Evolutionary conservation across 192 early-diverging fungal genomes (phyloP), one percentile per base, ranked within the genome.

Genomic region (Helicostylum pulchrum): DNA sequence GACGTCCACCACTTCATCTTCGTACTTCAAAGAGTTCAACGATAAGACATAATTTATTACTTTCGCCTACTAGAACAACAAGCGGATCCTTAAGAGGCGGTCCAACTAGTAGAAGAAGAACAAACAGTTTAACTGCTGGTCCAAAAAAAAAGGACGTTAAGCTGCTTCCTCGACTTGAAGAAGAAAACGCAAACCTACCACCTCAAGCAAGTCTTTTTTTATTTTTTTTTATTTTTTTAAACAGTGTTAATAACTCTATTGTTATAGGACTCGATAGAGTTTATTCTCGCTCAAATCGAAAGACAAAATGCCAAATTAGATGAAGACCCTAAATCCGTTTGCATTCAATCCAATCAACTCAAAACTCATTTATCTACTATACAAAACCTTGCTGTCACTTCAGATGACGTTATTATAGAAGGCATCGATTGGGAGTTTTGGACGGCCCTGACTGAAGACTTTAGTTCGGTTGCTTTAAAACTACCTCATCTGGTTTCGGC

Each of bases 381-480:
- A 17, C 83, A 83, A 51, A 66, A 63, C 6, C 64, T 83, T 11
- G 76, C 48, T 2, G 39, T 23, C 6, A 57, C 64, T 39, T 10
- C 26, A 6, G 64, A 62, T 9, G 7, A n/a, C 2, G 15, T 4
- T 23, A 49, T 44, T 19, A 26, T 26, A 7, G 57, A 68, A 34
- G 70, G 66, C 7, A 77, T 79, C 46, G 84, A 83, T 62, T 82
- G 78, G 74, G 90, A 91, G 31, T 92, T 93, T 65, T 94, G 92
- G 92, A 83, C 83, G 3, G 82, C 80, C 34, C 75, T 92, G 39
- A 88, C 92, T 57, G 83, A 87, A 71, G 85, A 90, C 70, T 92
- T 88, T 74, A 80, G 78, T 15, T 69, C 67, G 7, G 83, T 92
- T 4, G 84, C 87, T 2, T 73, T 79, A 56, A 84, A 79, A 51